Evolutionary conservation across 495 filamentous ascomycete genomes (phyloP), one percentile per base, ranked within the genome.

Genomic region (Chaetomium cochliodes): DNA sequence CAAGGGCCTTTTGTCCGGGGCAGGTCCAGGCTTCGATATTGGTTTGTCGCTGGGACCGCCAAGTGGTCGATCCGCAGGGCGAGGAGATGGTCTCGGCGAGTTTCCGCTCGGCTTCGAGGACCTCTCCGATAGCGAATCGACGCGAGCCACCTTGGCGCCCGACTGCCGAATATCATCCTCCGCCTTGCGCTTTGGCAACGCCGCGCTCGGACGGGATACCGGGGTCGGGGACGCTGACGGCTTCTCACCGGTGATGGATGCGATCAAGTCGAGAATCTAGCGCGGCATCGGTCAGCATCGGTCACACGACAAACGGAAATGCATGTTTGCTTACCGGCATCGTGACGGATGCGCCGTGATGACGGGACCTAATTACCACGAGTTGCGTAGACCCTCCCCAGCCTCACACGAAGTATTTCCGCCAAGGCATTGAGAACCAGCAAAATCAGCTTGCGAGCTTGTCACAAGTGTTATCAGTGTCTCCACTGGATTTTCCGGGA

Each of bases 251-350:
- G 75, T 79, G 64, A 86, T 86, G 68, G 81, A 78, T 60, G 82
- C 83, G 44, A 86, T 78, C 39, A 86, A 75, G 51, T 86, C 83
- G 33, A 75, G 68, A 66, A 86, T 85, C 82, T 81, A 59, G 46
- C 57, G 5, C 26, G 54, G 20, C 30, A 30, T 42, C 33, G 42
- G 60, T 70, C 60, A 67, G 65, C 58, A 54, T 62, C 51, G 9
- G 18, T 37, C 25, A 33, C 18, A 28, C 12, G 9, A 42, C 52
- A 25, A 52, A 22, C 15, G 1, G 60, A 63, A 50, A 42, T 52
- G 22, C 7, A 53, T 37, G 15, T 23, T 11, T 3, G 11, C 72
- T 50, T 60, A 76, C 74, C 60, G 70, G 65, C 74, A 74, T 76
- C 52, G 59, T 70, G 51, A 46, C 59, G 25, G 47, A 26, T 58